A percentile compares a stretch with the other conserved stretches of the same genome.
Conservation (phyloP, 345 rosid genomes). For the Aquilaria malaccensis region DNA sequence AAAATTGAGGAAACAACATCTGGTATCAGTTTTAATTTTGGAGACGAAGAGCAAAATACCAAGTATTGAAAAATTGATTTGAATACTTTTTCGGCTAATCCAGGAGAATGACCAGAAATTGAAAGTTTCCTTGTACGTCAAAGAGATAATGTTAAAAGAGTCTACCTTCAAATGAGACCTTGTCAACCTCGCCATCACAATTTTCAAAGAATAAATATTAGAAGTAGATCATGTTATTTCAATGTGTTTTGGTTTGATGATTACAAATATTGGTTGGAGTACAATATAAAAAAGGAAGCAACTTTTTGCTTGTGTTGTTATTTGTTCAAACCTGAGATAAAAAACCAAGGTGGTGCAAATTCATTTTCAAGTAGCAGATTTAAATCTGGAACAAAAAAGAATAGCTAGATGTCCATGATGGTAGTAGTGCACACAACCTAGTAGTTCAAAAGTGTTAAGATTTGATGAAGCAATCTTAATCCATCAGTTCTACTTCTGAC, state of each 20-base stretch:
- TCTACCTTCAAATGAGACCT: neutral
- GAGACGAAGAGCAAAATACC: neutral
- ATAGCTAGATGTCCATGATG: neutral
- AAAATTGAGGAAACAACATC: too few species aligned
- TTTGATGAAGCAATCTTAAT: constrained; percentile 5
- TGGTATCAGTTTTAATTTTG: too few species aligned
- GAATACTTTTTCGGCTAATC: neutral
- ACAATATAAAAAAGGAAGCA: neutral
- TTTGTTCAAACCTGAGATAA: neutral
- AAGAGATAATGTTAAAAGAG: neutral
- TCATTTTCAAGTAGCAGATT: neutral
- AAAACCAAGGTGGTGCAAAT: neutral
- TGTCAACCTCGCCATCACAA: neutral
- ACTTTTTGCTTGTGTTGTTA: constrained; percentile 2
- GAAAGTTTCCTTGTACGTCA: neutral
- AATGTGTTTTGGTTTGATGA: neutral
- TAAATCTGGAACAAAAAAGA: neutral
- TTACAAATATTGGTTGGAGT: neutral
- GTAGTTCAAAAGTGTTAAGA: neutral
- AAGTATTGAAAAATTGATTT: too few species aligned
- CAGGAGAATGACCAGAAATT: neutral
- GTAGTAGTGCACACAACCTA: neutral
- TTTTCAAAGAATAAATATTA: too few species aligned
- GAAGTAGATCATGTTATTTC: too few species aligned
- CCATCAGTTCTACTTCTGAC: neutral